Evolutionary conservation across 169 alveolate genomes (phyloP).

Genomic region (Plasmodium billcollinsi): DNA sequence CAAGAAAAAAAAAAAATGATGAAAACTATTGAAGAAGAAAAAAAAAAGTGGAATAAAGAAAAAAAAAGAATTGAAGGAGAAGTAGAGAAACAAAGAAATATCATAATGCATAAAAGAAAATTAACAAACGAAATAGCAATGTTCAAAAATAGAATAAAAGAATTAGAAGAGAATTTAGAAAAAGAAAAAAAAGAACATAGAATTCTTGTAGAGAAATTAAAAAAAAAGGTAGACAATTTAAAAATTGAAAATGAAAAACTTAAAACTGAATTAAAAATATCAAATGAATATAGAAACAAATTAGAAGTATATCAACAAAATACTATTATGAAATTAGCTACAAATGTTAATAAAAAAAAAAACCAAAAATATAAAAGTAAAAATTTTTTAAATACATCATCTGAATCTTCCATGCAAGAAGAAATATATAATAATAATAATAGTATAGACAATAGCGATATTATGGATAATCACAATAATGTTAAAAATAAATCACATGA

Average conservation of each 20-base stretch:
- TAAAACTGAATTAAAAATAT: constrained; percentile 73
- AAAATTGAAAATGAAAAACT: constrained; percentile 58
- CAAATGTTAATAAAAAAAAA: constrained; percentile 23
- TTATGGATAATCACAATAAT: too few relatives aligned
- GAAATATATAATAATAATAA: constrained; percentile 1
- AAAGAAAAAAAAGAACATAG: constrained; percentile 67
- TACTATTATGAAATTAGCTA: constrained; percentile 66
- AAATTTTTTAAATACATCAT: too few relatives aligned
- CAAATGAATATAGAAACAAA: constrained; percentile 75
- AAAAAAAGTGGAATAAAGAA: constrained; percentile 76
- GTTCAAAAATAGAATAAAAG: constrained; percentile 75
- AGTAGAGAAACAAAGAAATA: constrained; percentile 69
- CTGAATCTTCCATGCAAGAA: background rate
- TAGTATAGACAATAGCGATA: background rate
- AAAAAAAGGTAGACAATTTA: constrained; percentile 51
- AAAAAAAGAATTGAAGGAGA: constrained; percentile 74
- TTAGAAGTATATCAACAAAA: constrained; percentile 72
- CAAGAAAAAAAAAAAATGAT: constrained; percentile 68
- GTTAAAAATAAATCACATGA: background rate
- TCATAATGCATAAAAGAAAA: constrained; percentile 60
- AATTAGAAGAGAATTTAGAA: constrained; percentile 49
- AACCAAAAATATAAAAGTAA: background rate
- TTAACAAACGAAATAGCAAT: constrained; percentile 75
- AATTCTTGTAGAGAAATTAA: constrained; percentile 42
- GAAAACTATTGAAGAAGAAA: constrained; percentile 75